Evolutionary conservation across 2,329 filamentous ascomycete species (phyloP), one percentile per base, ranked within the genome.

Genomic region (Spiromastix sp.): DNA sequence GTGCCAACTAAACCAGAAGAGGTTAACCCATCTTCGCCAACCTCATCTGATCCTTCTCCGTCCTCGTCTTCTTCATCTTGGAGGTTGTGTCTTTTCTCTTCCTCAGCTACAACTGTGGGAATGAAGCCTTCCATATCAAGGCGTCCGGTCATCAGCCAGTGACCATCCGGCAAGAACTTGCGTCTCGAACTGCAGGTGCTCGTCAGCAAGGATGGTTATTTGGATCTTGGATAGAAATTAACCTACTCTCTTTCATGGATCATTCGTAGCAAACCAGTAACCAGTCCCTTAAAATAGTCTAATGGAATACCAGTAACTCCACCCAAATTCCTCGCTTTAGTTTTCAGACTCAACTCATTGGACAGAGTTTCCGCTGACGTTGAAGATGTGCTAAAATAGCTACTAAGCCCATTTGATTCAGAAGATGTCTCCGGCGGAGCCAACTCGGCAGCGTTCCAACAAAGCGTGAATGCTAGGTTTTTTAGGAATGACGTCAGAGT

Each of bases 51-150:
- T 67, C 66, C 7, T 2, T 74, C 74, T 3, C 74, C 76, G 11
- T 76, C 70, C 2, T 74, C 74, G 2, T 74, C 76, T 11, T 76
- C 70, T 36, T 79, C 74, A 24, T 70, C 70, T 38, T 79, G 67
- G 9, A 86, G 71, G 37, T 77, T 72, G 49, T 85, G 81, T 22
- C 82, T 71, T 32, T 67, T 73, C 52, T 93, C 79, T 53, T 95
- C 86, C 58, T 98, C 91, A 30, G 77, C 70, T 2, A 95, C 86
- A 1, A 96, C 87, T 2, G 84, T 81, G 6, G 76, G 71, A 30
- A 94, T 81, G 50, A 96, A 96, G 0, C 81, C 77, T 42, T 81
- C 78, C 79, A 94, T 91, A 49, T 95, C 82, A 38, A 96, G 84
- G 13, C 70, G 68, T 41, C 77, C 80, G 1, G 82, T 91, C 87